These are phyloP conservation scores for Backusella macrospora DNA, from an alignment of 192 early-diverging fungal genomes.

Conservation along the genomic window DNA sequence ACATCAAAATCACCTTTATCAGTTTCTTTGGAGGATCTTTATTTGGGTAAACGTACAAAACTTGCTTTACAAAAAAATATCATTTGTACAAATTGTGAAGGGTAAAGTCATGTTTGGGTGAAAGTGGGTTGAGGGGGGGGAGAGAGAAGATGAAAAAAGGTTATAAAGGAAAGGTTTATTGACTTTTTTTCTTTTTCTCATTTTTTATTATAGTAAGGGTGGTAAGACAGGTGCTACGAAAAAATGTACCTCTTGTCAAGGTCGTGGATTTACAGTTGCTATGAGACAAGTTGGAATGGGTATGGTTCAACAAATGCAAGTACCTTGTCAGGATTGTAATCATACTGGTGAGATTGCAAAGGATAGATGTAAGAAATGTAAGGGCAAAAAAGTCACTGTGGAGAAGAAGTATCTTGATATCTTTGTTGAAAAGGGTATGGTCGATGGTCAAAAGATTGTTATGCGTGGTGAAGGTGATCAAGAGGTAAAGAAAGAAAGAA, in stretches of 20 bases:
- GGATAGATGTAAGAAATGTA: slow-evolving; percentile 92
- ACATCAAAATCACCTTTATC: slow-evolving; percentile 73
- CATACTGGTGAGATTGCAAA: slow-evolving; percentile 85
- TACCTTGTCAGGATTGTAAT: slow-evolving; percentile 78
- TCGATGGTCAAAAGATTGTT: slow-evolving; percentile 84
- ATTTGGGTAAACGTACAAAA: slow-evolving; percentile 85
- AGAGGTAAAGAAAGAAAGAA: slow-evolving; percentile 37
- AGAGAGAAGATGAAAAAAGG: too few relatives aligned
- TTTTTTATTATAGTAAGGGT: slow-evolving; percentile 54
- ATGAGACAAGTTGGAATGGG: slow-evolving; percentile 84
- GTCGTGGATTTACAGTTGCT: slow-evolving; percentile 78
- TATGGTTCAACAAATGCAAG: slow-evolving; percentile 92
- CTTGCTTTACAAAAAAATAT: slow-evolving; percentile 83
- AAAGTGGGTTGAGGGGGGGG: too few relatives aligned
- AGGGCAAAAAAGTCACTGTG: slow-evolving; percentile 78
- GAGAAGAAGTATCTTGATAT: slow-evolving; percentile 94
- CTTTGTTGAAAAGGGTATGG: slow-evolving; percentile 94
- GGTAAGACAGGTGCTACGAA: slow-evolving; percentile 78
- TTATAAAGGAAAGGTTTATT: background rate
- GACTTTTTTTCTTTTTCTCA: background rate
- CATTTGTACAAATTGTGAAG: slow-evolving; percentile 62
- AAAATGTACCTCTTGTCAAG: slow-evolving; percentile 75
- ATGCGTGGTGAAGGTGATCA: slow-evolving; percentile 97
- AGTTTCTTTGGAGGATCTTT: slow-evolving; percentile 92
- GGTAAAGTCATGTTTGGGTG: too few relatives aligned